These are phyloP conservation scores for Poteriospumella lacustris DNA, from an alignment of 108 stramenopile species.

Conservation along the genomic window DNA sequence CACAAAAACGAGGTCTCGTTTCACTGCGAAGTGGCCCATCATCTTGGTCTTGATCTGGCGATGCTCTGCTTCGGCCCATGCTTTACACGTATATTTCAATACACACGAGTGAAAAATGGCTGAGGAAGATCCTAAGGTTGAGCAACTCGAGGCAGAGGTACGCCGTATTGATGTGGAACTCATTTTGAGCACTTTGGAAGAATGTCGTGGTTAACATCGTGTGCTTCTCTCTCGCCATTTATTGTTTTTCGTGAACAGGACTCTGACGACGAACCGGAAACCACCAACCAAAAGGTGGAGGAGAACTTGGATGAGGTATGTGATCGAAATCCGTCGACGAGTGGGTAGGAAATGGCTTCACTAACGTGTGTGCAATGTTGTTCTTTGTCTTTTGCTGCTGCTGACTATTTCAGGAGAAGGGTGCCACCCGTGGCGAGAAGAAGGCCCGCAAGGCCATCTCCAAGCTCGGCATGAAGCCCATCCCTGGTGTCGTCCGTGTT, in stretches of 20 bases:
- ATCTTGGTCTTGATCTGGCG: no score
- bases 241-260: not conserved
- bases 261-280: not conserved
- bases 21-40: no score
- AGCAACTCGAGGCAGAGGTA: slow-evolving; percentile 31
- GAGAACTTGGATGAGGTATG: slow-evolving; percentile 23
- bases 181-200: not conserved
- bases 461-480: slow-evolving; percentile 85
- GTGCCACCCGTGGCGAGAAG: slow-evolving; percentile 94
- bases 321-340: no score
- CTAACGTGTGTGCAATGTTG: slow-evolving; percentile 69
- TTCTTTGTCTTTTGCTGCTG: not conserved
- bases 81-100: no score
- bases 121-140: slow-evolving; percentile 37
- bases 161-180: not conserved
- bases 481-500: slow-evolving; percentile 85
- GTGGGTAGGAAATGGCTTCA: no score
- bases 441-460: slow-evolving; percentile 97
- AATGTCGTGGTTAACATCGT: not conserved
- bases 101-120: no score
- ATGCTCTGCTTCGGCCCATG: no score
- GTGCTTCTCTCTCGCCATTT: not conserved
- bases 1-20: no score
- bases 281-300: not conserved
- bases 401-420: slow-evolving; percentile 53